Conservation (phyloP, 2,329 filamentous ascomycete species). For the Plectosphaerella plurivora region DNA sequence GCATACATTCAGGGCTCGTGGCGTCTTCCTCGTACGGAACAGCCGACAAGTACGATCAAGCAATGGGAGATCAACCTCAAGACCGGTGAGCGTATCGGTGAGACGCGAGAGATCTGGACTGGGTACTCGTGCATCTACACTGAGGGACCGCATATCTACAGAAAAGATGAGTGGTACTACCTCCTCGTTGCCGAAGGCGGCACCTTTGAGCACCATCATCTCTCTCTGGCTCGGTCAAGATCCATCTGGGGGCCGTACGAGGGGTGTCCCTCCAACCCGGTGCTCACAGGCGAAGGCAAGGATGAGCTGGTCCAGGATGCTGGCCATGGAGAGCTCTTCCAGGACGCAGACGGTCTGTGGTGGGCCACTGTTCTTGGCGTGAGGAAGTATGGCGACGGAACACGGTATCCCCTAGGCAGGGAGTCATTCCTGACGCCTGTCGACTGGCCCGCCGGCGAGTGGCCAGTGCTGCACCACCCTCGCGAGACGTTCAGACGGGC, state of each 20-base stretch:
- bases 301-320: conserved; percentile 9
- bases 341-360: conserved; percentile 11
- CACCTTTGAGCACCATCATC: conserved; percentile 23
- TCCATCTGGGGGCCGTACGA: conserved; percentile 24
- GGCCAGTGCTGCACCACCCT: conserved; percentile 1
- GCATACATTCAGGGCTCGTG: conserved; percentile 24
- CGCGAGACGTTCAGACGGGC: not conserved
- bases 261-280: conserved; percentile 17
- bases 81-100: not conserved
- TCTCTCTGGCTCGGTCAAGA: conserved; percentile 20
- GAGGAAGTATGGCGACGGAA: conserved; percentile 5
- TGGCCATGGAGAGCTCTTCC: conserved; percentile 11
- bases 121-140: conserved; percentile 7
- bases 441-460: conserved; percentile 5
- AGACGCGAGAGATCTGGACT: not conserved
- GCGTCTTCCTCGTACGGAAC: conserved; percentile 4
- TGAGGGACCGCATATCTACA: conserved; percentile 32
- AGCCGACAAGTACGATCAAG: conserved; percentile 12
- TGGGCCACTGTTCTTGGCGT: conserved; percentile 10
- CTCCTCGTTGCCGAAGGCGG: conserved; percentile 35
- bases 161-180: conserved; percentile 29
- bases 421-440: conserved; percentile 9
- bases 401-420: conserved; percentile 5
- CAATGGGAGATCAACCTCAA: conserved; percentile 10
- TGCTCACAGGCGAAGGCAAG: conserved; percentile 18